Evolutionary conservation across 805 yeast genomes (phyloP), one percentile per base, ranked within the genome.

Genomic region (Kodamaea fukazawae): DNA sequence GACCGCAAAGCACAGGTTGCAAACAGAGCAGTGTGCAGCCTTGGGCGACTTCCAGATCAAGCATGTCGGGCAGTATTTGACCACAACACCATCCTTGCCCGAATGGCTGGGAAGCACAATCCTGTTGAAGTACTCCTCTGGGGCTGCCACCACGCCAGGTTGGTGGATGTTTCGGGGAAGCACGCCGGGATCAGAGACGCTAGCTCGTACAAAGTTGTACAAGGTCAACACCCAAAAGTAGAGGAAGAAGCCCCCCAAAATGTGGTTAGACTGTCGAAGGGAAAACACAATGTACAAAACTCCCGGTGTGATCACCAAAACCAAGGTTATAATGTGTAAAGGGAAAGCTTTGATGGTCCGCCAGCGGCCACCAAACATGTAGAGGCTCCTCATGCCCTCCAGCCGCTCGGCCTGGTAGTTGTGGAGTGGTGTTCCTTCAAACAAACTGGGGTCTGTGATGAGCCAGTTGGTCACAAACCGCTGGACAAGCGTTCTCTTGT

Each of bases 31-130:
- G 58, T 86, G 96, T 45, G 67, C 60, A 13, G 67, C 63, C 38
- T 95, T 61, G 1, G 89, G 86, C 7, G 88, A 83, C 47, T 91
- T 61, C 91, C 95, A 86, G 11, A 68, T 58, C 40, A 66, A 71
- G 44, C 75, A 70, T 4, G 73, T 69, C 23, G 63, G 34, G 50
- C 90, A 83, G 55, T 81, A 82, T 49, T 76, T 76, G 16, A 78
- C 65, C 3, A 61, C 51, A 0, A 78, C 77, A 1, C 73, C 67
- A 1, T 44, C 37, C 1, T 41, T 47, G 34, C 44, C 40, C 32
- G 33, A 36, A n/a, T 9, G 18, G 16, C 38, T 12, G 40, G 62
- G 62, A n/a, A 57, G 43, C 15, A 50, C 30, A 8, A 57, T 41
- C 26, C 51, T 43, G 42, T 53, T 50, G 48, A 51, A 51, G 49